Base-by-base conservation (phyloP, 768 basidiomycete genomes). In the Pulveroboletus sp. region DNA sequence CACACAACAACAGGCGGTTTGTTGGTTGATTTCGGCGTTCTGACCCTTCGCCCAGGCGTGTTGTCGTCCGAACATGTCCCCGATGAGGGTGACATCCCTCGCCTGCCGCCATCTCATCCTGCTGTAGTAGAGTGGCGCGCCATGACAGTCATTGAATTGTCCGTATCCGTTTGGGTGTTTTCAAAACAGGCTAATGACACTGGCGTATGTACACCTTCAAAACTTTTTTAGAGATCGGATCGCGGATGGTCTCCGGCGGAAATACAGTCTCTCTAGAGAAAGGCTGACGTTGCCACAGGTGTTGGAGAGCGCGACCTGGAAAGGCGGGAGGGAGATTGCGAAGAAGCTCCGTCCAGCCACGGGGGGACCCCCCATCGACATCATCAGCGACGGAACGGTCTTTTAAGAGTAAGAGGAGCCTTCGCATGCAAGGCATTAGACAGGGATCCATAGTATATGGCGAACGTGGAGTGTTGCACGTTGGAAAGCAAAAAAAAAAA, bases 61-160 rank as follows among this genome's bases (percentile, higher is more conserved):
- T 70, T 93, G 11, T 73, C 79, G 0, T 68, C 76, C n/a, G 76
- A 81, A 54, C 49, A 70, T 0, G 66, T 63, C 17, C 70, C 79
- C 7, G 47, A 55, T 5, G 31, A 11, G 5, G 18, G 15, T 2
- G 18, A 73, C 18, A 74, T 92, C 45, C 84, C 90, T 4, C 78
- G 76, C 36, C 75, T 88, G 21, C 69, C 76, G 13, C 78, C 92
- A 1, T 85, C 86, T 0, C 93, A 93, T 63, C 89, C 92, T 0
- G 92, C 92, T 6, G 84, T 98, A 49, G 83, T 97, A 33, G 95
- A 99, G 70, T 95, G 94, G 93, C 76, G 95, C 48, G 93, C 94
- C 0, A 79, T 99, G 78, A 98, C 95, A 0, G 90, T 99, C 33
- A 87, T 96, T 48, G 82, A 86, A 64, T 75, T 99, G 90, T 93